Evolutionary conservation across 257 asterid genomes (phyloP), one percentile per base, ranked within the genome.

Genomic region (Haberlea rhodopensis): DNA sequence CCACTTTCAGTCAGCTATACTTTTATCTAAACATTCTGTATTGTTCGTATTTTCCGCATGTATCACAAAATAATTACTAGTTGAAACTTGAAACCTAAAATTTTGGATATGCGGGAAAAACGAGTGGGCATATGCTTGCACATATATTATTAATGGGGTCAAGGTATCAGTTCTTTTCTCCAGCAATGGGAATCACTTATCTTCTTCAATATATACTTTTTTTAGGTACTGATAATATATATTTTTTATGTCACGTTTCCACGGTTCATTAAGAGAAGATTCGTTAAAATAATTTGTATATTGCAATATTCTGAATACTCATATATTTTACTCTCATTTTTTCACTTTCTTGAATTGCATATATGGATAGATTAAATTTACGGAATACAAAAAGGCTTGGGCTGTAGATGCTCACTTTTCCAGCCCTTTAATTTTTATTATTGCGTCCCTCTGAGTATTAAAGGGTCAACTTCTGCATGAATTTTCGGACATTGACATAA

Each of bases 391-490:
- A n/a, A n/a, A n/a, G n/a, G n/a, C n/a, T n/a, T n/a, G n/a, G n/a
- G n/a, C 37, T 7, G 37, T 6, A 29, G 45, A 34, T 34, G 16
- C 16, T 10, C 16, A 34, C 45, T 34, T 34, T 16, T 34, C 45
- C 45, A 34, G 16, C 48, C 74, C 76, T 69, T 69, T 3, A 22
- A 37, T 43, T 37, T n/a, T 3, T 8, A n/a, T n/a, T n/a, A 26
- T 29, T 58, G 26, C 59, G 84, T 31, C 81, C 67, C 71, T 76
- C 70, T 62, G 75, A 76, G 59, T 64, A n/a, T 60, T 27, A 22
- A 73, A 75, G 77, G 71, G 79, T 32, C 84, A 25, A 25, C 15
- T 8, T 23, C 31, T 55, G 3, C 20, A 55, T 18, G 67, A 40
- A 45, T 48, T 13, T 54, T 25, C 69, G 57, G 19, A 48, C n/a